Evolutionary conservation across 495 filamentous ascomycete genomes (phyloP), one percentile per base, ranked within the genome.

Genomic region (Aspergillus wentii): DNA sequence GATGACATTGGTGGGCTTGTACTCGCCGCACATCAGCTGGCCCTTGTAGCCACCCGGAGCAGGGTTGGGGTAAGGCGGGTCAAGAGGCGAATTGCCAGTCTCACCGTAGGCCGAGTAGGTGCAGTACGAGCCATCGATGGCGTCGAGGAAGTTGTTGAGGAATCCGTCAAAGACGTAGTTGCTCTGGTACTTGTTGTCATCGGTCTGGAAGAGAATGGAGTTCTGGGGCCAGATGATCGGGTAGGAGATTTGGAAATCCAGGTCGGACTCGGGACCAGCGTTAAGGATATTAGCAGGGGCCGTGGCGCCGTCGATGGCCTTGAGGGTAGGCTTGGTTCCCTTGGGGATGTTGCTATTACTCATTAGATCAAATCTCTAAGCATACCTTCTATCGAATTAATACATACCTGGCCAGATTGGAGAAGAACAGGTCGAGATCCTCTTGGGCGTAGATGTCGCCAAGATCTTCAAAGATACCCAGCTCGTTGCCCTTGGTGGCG

Each of bases 91-190:
- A n/a, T 78, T 57, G 21, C 72, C 73, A 3, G 67, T 75, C 9
- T 71, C 61, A 18, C 64, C 68, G 30, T 62, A 63, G 40, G 63
- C 72, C 33, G 48, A 43, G 29, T 46, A 45, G 18, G 54, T 56
- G 48, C 70, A 82, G 52, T 81, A 80, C 13, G 69, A 73, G 5
- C 75, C 79, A 41, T 83, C 80, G 17, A 83, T 71, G 15, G 78
- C 78, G 42, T 80, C 74, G 40, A 75, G 67, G 49, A 80, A 74
- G 25, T 62, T 70, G 46, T 69, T 68, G 10, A 69, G 46, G 39
- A 69, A 56, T 13, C 61, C 61, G 1, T 18, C 18, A 41, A 47
- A 56, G 3, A 33, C 54, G 44, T 66, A 72, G 38, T 74, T 64
- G 8, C 54, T 49, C 25, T 70, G 52, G 41, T 73, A 75, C 34